A percentile compares a stretch with the other conserved stretches of the same genome.
Evolutionary conservation across 2,329 filamentous ascomycete genomes (phyloP).

Genomic region (Neophaeococcomyces mojaviensis): DNA sequence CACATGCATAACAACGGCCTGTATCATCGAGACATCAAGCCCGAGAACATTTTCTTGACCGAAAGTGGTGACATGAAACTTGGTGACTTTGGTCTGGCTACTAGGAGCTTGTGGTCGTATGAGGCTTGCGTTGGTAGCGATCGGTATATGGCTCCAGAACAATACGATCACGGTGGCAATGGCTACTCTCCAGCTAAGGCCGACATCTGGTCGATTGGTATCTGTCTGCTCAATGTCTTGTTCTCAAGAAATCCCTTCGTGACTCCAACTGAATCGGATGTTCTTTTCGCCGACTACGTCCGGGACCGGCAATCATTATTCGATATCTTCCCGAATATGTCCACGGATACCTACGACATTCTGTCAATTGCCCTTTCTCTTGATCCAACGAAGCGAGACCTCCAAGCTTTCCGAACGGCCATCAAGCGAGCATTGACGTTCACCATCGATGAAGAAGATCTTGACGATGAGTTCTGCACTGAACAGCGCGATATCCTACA

Average conservation of each 20-base stretch:
- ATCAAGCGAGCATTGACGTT: conserved; percentile 78
- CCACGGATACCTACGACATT: conserved; percentile 93
- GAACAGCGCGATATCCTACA: conserved; percentile 69
- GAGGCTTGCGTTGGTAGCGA: conserved; percentile 94
- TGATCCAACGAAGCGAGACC: conserved; percentile 80
- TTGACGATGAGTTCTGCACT: conserved; percentile 82
- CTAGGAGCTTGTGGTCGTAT: conserved; percentile 79
- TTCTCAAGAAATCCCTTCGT: conserved; percentile 97
- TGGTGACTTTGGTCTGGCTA: conserved; percentile 91
- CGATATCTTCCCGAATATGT: conserved; percentile 97
- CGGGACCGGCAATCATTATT: conserved; percentile 93
- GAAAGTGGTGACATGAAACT: conserved; percentile 87
- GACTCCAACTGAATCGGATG: conserved; percentile 80
- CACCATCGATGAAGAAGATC: conserved; percentile 81
- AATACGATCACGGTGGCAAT: conserved; percentile 79
- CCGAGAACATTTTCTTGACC: conserved; percentile 95
- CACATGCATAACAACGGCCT: conserved; percentile 87
- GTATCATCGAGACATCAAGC: conserved; percentile 97
- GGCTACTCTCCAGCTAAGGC: conserved; percentile 91
- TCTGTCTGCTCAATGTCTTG: conserved; percentile 90
- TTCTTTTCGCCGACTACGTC: conserved; percentile 86
- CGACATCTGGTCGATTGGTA: conserved; percentile 94
- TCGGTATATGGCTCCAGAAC: conserved; percentile 98
- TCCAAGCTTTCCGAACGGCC: conserved; percentile 68
- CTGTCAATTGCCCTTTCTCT: conserved; percentile 83